These are phyloP conservation scores for Ganoderma sinense DNA, from an alignment of 1,284 basidiomycete species.

Conservation along the genomic window DNA sequence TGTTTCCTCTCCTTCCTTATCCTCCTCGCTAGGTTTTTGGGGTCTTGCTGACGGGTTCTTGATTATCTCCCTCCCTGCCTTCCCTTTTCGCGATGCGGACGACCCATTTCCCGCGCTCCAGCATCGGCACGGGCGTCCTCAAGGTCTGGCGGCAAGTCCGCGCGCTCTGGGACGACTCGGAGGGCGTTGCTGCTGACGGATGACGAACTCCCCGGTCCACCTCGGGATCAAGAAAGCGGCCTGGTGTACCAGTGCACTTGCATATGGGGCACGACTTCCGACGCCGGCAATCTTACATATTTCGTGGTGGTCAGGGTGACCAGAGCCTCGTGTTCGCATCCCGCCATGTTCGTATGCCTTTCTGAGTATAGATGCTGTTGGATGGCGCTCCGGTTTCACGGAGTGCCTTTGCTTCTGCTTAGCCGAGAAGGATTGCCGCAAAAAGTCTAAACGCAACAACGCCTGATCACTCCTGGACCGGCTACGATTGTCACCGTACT, in stretches of 20 bases:
- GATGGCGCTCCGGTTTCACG: not conserved
- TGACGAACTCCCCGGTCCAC: not conserved
- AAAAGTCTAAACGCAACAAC: constrained; percentile 7
- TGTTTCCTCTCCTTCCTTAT: not conserved
- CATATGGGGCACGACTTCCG: not conserved
- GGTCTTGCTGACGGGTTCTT: constrained; percentile 7
- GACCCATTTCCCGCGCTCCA: constrained; percentile 27
- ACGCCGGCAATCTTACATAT: not conserved
- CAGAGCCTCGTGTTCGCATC: not conserved
- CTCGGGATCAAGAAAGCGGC: not conserved
- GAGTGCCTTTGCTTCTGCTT: not conserved
- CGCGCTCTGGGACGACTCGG: constrained; percentile 39
- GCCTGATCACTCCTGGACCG: not conserved
- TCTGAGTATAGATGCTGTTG: not conserved
- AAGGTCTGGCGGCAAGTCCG: constrained; percentile 46
- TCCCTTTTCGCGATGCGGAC: not conserved
- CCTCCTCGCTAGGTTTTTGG: not conserved
- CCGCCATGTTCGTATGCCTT: not conserved
- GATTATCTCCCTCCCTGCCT: not conserved
- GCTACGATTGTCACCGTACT: not conserved
- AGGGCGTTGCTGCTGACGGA: not conserved
- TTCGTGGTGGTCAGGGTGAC: not conserved
- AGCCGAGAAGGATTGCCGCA: not conserved
- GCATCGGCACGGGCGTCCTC: constrained; percentile 47
- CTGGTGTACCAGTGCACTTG: not conserved